phyloP scores from a whole-genome alignment of 2,329 filamentous ascomycete genomes.

The Cordyceps cateniannulata region DNA sequence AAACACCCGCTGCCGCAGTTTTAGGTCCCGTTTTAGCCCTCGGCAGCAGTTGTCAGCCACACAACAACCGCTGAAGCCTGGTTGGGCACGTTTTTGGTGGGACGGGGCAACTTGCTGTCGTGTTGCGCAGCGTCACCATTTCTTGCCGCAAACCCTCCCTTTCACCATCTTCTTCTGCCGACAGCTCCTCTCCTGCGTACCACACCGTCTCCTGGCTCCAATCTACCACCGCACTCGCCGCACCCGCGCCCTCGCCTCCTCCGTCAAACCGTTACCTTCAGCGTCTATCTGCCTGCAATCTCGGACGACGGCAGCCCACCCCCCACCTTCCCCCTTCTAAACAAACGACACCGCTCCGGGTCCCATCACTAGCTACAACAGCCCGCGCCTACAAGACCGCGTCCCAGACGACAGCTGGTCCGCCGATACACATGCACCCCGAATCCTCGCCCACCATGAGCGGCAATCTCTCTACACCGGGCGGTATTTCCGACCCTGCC shows the following conservation, averaged over 20 bases:
- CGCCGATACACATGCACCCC: background rate
- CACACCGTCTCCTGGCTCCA: background rate
- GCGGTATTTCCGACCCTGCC: slow-evolving; percentile 60
- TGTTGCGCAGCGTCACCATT: slow-evolving; percentile 9
- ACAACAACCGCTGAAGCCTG: background rate
- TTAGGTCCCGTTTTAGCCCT: background rate
- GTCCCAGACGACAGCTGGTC: slow-evolving; percentile 2
- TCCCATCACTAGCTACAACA: background rate
- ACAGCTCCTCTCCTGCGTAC: background rate
- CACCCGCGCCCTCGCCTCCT: background rate
- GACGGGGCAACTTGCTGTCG: slow-evolving; percentile 10
- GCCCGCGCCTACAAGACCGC: background rate
- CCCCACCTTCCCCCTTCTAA: slow-evolving; percentile 11
- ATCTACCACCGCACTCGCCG: background rate
- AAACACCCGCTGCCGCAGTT: background rate
- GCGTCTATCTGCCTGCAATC: background rate
- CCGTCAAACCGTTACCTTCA: background rate
- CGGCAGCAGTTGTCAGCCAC: slow-evolving; percentile 1
- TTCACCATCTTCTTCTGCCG: background rate
- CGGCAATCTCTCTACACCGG: slow-evolving; percentile 35
- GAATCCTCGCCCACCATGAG: slow-evolving; percentile 23
- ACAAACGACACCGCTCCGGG: slow-evolving; percentile 12
- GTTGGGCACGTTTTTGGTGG: slow-evolving; percentile 11
- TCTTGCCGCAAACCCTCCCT: slow-evolving; percentile 5
- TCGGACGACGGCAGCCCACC: slow-evolving; percentile 4